Evolutionary conservation across 805 yeast species (phyloP).

Genomic region (Yamadazyma laniorum): DNA sequence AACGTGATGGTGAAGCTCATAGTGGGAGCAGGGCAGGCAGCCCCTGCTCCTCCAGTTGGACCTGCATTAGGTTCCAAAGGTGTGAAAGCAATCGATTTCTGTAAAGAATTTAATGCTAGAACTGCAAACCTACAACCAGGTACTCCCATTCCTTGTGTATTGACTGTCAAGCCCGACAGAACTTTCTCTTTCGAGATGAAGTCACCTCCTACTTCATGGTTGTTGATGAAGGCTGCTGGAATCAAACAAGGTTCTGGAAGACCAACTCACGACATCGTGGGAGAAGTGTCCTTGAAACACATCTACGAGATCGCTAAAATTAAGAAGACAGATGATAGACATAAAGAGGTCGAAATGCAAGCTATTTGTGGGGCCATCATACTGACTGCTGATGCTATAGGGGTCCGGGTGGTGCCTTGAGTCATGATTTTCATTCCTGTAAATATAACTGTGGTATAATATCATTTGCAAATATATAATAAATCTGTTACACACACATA

Average conservation of each 20-base stretch:
- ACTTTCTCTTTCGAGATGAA: slow-evolving; percentile 81
- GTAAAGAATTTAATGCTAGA: slow-evolving; percentile 97
- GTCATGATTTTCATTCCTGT: slow-evolving; percentile 8
- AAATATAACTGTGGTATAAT: slow-evolving; percentile 7
- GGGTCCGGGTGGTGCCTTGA: slow-evolving; percentile 75
- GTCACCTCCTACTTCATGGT: slow-evolving; percentile 88
- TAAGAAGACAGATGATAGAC: slow-evolving; percentile 82
- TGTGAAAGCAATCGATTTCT: slow-evolving; percentile 96
- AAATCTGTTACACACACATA: too few relatives aligned
- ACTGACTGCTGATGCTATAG: slow-evolving; percentile 87
- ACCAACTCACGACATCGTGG: slow-evolving; percentile 61
- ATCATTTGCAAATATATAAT: too few relatives aligned
- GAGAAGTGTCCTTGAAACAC: slow-evolving; percentile 76
- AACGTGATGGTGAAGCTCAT: slow-evolving; percentile 79
- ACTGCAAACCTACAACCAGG: slow-evolving; percentile 87
- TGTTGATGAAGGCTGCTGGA: slow-evolving; percentile 78
- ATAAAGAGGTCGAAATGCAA: slow-evolving; percentile 65
- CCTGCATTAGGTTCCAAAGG: slow-evolving; percentile 99
- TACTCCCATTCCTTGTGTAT: slow-evolving; percentile 81
- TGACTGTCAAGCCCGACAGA: slow-evolving; percentile 91
- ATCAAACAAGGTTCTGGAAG: slow-evolving; percentile 74
- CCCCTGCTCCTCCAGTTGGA: slow-evolving; percentile 98
- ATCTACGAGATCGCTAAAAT: slow-evolving; percentile 93
- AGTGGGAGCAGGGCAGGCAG: slow-evolving; percentile 97
- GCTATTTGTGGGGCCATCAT: slow-evolving; percentile 79